These are phyloP conservation scores for Eucalyptus cladocalyx DNA, from an alignment of 345 rosid species.

Conservation along the genomic window DNA sequence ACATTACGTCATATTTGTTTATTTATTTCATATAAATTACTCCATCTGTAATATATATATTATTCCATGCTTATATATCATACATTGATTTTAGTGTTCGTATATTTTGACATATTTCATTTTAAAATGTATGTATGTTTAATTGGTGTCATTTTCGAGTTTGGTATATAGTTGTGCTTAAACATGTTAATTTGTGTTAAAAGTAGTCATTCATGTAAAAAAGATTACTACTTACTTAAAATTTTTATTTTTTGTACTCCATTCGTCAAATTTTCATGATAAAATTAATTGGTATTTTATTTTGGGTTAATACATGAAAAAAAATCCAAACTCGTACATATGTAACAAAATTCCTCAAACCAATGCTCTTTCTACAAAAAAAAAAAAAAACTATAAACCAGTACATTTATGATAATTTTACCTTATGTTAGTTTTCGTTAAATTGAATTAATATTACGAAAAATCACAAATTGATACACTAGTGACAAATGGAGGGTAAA, in stretches of 20 bases:
- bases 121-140: no score
- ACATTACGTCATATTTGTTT: background rate
- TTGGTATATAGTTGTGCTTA: background rate
- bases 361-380: background rate
- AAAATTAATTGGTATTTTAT: background rate
- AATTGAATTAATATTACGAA: rapidly evolving
- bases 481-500: no score
- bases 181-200: background rate
- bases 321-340: background rate
- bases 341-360: background rate
- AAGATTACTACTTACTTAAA: background rate
- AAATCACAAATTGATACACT: no score
- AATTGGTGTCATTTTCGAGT: background rate
- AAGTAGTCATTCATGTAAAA: background rate
- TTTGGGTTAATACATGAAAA: background rate
- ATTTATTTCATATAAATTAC: background rate
- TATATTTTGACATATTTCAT: background rate
- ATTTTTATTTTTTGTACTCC: background rate
- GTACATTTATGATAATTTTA: no score
- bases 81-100: background rate
- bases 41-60: background rate
- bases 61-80: background rate
- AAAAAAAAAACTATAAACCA: no score
- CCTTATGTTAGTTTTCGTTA: background rate
- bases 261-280: background rate